Percentiles rank a stretch among this genome's conserved stretches.
Evolutionary conservation across 2,329 filamentous ascomycete genomes (phyloP).

Genomic region (Diaporthe eres): DNA sequence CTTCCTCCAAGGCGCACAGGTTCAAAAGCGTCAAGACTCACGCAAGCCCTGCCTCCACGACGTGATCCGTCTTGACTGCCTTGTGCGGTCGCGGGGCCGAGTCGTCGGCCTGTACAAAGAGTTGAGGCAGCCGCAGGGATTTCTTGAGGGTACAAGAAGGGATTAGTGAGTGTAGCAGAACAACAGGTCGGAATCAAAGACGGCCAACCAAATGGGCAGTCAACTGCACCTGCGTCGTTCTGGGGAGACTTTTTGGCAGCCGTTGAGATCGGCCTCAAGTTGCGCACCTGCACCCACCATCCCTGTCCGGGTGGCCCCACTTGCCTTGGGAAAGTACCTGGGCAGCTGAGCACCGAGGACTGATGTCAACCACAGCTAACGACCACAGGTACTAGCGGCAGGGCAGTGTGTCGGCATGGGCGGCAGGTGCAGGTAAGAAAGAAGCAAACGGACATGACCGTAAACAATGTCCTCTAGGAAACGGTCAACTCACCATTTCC

Average conservation of each 20-base stretch:
- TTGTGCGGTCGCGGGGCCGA: not conserved
- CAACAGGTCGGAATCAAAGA: not conserved
- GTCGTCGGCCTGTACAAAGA: constrained; percentile 3
- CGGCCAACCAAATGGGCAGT: not conserved
- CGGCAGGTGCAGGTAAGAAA: not conserved
- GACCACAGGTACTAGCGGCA: not conserved
- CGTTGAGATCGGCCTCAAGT: constrained; percentile 24
- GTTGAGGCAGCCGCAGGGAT: not conserved
- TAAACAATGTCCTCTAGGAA: not conserved
- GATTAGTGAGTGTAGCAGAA: not conserved
- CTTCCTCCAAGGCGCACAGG: not conserved
- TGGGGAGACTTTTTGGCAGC: not conserved
- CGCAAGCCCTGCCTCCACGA: constrained; percentile 5
- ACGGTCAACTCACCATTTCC: constrained; percentile 11
- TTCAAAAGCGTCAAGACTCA: constrained; percentile 10
- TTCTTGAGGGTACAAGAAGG: constrained; percentile 4
- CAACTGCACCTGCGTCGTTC: not conserved
- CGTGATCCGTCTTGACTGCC: constrained; percentile 13
- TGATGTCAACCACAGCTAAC: constrained; percentile 4
- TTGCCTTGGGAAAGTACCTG: constrained; percentile 6
- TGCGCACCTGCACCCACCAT: constrained; percentile 27
- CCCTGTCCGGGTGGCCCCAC: constrained; percentile 26
- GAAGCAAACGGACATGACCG: not conserved
- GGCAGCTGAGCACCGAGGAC: constrained; percentile 1
- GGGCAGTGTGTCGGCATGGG: not conserved